Evolutionary conservation across 176 grass and related monocot genomes (phyloP), one percentile per base, ranked within the genome.

Genomic region (Poa annua): DNA sequence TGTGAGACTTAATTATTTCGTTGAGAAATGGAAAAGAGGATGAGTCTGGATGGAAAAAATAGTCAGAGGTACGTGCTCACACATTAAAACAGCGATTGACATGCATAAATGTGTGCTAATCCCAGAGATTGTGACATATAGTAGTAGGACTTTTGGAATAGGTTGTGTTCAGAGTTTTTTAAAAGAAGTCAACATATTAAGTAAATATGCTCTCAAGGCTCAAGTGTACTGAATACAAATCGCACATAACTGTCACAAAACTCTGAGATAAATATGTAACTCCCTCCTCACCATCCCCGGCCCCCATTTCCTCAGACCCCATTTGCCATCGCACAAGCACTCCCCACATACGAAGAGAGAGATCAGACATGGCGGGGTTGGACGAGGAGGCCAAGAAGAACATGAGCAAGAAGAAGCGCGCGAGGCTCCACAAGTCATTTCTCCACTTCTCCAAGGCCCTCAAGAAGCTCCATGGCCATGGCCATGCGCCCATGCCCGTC

Each of bases 401-500:
- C 19, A 32, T 8, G 70, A 38, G 33, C 50, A 56, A 34, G 32
- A 76, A 56, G 74, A 76, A 56, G 74, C 74, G 7, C 19, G 51
- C 51, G n/a, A 76, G 74, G 51, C 19, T 56, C 24, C 70, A 17
- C 73, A 38, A 55, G 6, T 38, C 51, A 11, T 56, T 76, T 33
- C 74, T 4, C 51, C 74, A 55, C 51, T 56, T 76, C 74, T 38
- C 74, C 50, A 76, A 76, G 51, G 51, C 74, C 19, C 74, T 76
- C 29, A 22, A 76, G 74, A 76, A 76, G 51, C 33, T 76, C 51
- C 52, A 76, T 20, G 74, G 51, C 74, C 59, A 62, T 29, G 59
- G 59, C 22, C 50, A 55, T 76, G 73, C 24, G 59, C 24, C 22
- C 50, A 55, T 76, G 73, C 24, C 71, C 71, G 16, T 34, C 3